Percentiles rank a stretch among this genome's conserved stretches.
Evolutionary conservation across 2,329 filamentous ascomycete species (phyloP).

Genomic region (Ascochyta pisi): DNA sequence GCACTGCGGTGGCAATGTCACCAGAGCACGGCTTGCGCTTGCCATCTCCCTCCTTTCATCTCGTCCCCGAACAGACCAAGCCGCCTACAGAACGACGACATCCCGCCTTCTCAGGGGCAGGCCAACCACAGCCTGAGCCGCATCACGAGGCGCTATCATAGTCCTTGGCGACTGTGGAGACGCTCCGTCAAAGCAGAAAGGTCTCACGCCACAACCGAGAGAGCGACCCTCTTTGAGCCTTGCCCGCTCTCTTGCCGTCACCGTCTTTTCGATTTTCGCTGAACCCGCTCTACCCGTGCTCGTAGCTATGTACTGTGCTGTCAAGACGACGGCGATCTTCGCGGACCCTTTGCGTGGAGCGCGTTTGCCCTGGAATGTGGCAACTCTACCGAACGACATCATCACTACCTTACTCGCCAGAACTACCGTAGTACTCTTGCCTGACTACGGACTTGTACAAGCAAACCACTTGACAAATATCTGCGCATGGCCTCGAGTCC

Average conservation of each 20-base stretch:
- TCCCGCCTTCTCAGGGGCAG: conserved; percentile 18
- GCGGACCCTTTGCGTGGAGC: conserved; percentile 7
- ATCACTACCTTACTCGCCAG: conserved; percentile 4
- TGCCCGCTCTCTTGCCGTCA: conserved; percentile 13
- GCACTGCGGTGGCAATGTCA: conserved; percentile 21
- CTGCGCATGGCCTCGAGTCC: conserved; percentile 9
- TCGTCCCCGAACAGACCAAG: conserved; percentile 16
- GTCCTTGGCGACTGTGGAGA: conserved; percentile 13
- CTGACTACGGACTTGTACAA: conserved; percentile 6
- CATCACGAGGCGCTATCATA: conserved; percentile 11
- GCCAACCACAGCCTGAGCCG: conserved; percentile 14
- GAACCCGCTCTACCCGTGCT: conserved; percentile 17
- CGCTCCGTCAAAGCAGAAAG: conserved; percentile 8
- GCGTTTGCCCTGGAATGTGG: conserved; percentile 9
- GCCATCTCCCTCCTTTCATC: conserved; percentile 33
- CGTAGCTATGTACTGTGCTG: neutral
- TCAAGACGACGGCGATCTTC: conserved; percentile 13
- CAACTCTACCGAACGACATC: conserved; percentile 12
- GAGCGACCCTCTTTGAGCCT: conserved; percentile 12
- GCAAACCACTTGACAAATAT: neutral
- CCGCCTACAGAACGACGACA: conserved; percentile 6
- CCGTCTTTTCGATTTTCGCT: conserved; percentile 21
- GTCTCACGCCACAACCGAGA: conserved; percentile 20
- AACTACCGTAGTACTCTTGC: neutral
- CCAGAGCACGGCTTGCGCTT: conserved; percentile 20